Evolutionary conservation across 441 rosid species (phyloP).

Genomic region (Pelargonium cotyledonis): DNA sequence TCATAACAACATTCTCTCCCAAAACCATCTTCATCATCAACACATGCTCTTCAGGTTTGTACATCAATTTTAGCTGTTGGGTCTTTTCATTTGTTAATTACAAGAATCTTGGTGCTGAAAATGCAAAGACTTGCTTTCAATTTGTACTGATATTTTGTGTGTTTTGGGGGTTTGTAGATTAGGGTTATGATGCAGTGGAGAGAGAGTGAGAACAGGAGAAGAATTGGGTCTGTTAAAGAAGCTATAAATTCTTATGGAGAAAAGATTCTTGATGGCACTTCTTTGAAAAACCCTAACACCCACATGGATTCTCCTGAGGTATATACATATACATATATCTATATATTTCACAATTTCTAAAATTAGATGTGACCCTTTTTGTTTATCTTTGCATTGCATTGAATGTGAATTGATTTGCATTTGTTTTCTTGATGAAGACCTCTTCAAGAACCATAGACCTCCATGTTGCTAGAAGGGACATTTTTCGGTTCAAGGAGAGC

Average conservation of each 20-base stretch:
- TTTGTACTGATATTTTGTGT: too few species aligned
- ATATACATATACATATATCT: neutral
- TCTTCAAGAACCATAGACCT: conserved; percentile 50
- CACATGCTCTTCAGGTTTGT: conserved; percentile 6
- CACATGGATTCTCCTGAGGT: conserved; percentile 38
- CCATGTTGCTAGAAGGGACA: conserved; percentile 46
- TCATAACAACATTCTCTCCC: too few species aligned
- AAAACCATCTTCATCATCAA: too few species aligned
- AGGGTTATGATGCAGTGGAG: conserved; percentile 36
- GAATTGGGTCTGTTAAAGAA: conserved; percentile 54
- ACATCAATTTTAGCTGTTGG: neutral
- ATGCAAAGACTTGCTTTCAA: too few species aligned
- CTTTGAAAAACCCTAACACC: conserved; percentile 24
- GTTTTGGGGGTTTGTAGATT: conserved; percentile 15
- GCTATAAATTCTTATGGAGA: conserved; percentile 47
- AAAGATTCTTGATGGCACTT: conserved; percentile 33
- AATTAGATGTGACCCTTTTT: neutral
- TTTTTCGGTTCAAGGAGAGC: conserved; percentile 42
- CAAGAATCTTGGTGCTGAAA: too few species aligned
- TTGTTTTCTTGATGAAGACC: conserved; percentile 18
- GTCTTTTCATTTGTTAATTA: too few species aligned
- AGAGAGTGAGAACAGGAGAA: conserved; percentile 34
- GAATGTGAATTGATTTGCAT: neutral
- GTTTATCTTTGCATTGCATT: neutral
- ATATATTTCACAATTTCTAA: neutral